Evolutionary conservation across 345 rosid genomes (phyloP).

Genomic region (Eucalyptus cloeziana): DNA sequence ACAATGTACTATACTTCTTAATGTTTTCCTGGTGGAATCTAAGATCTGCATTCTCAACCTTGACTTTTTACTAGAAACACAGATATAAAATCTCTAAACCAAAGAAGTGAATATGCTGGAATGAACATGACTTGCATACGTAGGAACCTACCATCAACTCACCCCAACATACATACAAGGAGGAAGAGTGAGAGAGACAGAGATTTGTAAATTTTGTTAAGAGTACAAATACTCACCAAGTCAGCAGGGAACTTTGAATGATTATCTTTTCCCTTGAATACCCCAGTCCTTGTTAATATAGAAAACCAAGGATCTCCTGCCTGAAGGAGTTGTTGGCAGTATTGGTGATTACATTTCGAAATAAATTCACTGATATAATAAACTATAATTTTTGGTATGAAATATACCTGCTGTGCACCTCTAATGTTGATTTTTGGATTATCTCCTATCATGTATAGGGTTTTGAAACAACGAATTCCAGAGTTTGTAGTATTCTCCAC

Average conservation of each 20-base stretch:
- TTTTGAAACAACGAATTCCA: slow-evolving; percentile 29
- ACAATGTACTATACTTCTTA: not conserved
- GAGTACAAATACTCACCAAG: slow-evolving; percentile 25
- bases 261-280: slow-evolving; percentile 68
- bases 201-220: not conserved
- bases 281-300: slow-evolving; percentile 82
- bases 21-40: not conserved
- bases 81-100: not conserved
- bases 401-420: slow-evolving; percentile 62
- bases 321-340: slow-evolving; percentile 10
- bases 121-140: not conserved
- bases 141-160: not conserved
- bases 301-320: slow-evolving; percentile 88
- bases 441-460: slow-evolving; percentile 79
- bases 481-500: not conserved
- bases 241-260: slow-evolving; percentile 54
- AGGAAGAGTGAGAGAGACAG: not conserved
- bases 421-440: slow-evolving; percentile 62
- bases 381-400: not conserved
- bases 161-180: not conserved
- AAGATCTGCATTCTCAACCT: not conserved
- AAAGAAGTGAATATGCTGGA: not conserved
- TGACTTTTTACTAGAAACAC: not conserved
- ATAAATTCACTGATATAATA: not conserved
- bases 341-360: not conserved